These are phyloP conservation scores for Fusarium temperatum DNA, from an alignment of 2,329 filamentous ascomycete genomes.

Conservation along the genomic window DNA sequence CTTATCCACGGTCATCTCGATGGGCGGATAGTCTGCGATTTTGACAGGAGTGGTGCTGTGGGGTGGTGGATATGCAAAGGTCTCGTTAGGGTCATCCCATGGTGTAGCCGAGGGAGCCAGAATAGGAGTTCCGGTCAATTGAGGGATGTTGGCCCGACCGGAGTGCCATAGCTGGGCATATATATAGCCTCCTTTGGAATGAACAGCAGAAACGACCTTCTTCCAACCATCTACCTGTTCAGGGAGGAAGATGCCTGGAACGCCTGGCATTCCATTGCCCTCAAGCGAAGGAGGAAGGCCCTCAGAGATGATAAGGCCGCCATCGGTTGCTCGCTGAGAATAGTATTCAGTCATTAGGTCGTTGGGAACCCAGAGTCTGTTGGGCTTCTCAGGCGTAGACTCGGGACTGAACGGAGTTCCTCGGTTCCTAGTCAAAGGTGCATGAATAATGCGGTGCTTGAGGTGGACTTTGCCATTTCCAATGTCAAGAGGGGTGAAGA, in stretches of 20 bases:
- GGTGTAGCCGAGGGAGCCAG: conserved; percentile 53
- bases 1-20: conserved; percentile 54
- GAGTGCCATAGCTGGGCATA: conserved; percentile 68
- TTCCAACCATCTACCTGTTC: conserved; percentile 68
- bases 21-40: conserved; percentile 44
- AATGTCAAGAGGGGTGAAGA: conserved; percentile 48
- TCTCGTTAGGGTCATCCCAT: conserved; percentile 55
- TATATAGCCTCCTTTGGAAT: conserved; percentile 67
- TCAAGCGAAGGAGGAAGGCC: conserved; percentile 58
- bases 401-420: conserved; percentile 54
- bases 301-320: conserved; percentile 56
- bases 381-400: conserved; percentile 59
- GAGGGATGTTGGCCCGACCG: conserved; percentile 51
- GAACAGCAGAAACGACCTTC: conserved; percentile 67
- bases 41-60: conserved; percentile 51
- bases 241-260: conserved; percentile 66
- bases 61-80: conserved; percentile 49
- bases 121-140: conserved; percentile 49
- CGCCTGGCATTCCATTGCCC: conserved; percentile 52
- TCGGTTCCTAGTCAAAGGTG: conserved; percentile 63
- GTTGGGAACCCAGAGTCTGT: conserved; percentile 48
- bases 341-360: conserved; percentile 55
- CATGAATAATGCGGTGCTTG: conserved; percentile 60
- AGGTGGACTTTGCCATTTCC: conserved; percentile 56
- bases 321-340: conserved; percentile 51